Conservation (phyloP, 768 basidiomycete genomes). For the Tubosaeta brunneosetosa region DNA sequence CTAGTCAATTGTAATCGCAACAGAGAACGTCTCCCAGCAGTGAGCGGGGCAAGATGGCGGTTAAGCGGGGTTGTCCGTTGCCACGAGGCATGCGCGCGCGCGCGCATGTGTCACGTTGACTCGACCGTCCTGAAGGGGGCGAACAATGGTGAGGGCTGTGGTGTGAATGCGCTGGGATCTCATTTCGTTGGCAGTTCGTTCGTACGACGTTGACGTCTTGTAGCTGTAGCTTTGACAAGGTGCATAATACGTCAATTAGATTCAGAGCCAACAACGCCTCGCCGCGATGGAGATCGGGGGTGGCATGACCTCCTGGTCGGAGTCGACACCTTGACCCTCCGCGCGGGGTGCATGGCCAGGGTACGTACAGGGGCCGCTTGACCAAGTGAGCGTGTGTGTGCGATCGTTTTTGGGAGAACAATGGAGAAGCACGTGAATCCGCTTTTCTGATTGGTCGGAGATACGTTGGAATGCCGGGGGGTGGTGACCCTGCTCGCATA, state of each 20-base stretch:
- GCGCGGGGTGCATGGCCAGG: too few relatives aligned
- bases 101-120: not conserved
- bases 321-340: too few relatives aligned
- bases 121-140: slow-evolving; percentile 2
- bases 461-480: not conserved
- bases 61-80: not conserved
- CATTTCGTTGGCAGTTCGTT: not conserved
- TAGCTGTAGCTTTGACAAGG: not conserved
- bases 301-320: too few relatives aligned
- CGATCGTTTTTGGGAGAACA: slow-evolving; percentile 8
- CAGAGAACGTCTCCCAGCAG: not conserved
- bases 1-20: not conserved
- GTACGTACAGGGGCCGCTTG: not conserved
- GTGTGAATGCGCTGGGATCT: not conserved
- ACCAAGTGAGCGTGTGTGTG: too few relatives aligned
- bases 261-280: too few relatives aligned
- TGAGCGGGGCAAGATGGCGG: not conserved
- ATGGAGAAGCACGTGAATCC: slow-evolving; percentile 9
- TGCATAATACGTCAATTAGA: not conserved
- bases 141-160: slow-evolving; percentile 9
- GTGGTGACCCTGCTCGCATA: not conserved
- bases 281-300: too few relatives aligned
- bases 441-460: not conserved
- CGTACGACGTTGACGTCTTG: not conserved
- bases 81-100: not conserved